Base-by-base conservation (phyloP, 2,329 filamentous ascomycete species). In the Knoxdaviesia capensis region DNA sequence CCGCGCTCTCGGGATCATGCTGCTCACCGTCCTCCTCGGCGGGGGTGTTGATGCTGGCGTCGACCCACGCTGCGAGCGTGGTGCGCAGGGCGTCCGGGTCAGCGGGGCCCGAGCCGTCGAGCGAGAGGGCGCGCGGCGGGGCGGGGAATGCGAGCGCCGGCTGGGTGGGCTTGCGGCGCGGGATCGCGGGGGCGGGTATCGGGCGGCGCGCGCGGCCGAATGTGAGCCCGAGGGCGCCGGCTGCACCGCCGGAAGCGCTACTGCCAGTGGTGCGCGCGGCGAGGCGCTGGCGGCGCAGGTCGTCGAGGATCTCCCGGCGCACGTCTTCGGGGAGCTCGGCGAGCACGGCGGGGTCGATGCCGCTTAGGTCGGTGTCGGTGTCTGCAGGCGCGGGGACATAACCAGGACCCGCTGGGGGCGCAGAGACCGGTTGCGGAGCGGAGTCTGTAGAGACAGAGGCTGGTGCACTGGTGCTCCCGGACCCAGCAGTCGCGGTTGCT, bases 271-370 rank as follows among this genome's bases (percentile, higher is more conserved):
- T 8, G 28, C 37, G 37, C 7, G 9, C 4, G 43, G 39, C 72
- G 20, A 79, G 62, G n/a, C 67, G 72, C 7, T 68, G 56, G 4
- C 56, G 56, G 28, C 52, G 52, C 10, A 42, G 77, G 51, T 93
- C 82, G 28, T 74, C 76, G 3, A 94, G 58, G 6, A 94, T 68
- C 57, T 94, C 87, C 10, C 62, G 65, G 7, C 83, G 74, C 39
- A 93, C 71, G 38, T 93, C 83, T 48, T 81, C 77, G 0, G 88
- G 88, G 1, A 96, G 64, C 9, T 86, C 85, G 1, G 79, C 74
- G 4, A 94, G 73, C 52, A 94, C 87, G 0, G 77, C 76, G 0
- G 71, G 64, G 44, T 84, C 80, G 3, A 84, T 57, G 38, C 70
- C 65, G 8, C 41, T 38, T 4, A 9, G 4, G 6, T 42, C 36